Percentiles rank a stretch among this genome's conserved stretches.
Conservation (phyloP, 2,329 filamentous ascomycete genomes). For the Colletotrichum spinosum region DNA sequence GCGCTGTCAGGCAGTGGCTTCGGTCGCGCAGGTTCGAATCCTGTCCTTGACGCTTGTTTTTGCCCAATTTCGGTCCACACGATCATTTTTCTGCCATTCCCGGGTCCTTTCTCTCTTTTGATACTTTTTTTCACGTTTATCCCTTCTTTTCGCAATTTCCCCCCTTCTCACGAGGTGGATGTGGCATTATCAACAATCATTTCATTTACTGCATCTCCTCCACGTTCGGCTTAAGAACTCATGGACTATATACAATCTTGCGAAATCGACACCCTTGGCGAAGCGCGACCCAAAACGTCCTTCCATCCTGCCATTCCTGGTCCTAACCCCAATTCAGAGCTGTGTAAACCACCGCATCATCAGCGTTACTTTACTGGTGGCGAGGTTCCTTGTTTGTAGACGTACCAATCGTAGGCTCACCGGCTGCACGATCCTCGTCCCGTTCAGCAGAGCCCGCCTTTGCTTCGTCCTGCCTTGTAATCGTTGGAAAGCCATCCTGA, state of each 20-base stretch:
- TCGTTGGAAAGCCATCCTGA: constrained; percentile 19
- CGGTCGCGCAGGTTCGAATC: constrained; percentile 31
- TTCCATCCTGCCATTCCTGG: too few relatives aligned
- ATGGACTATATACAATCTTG: too few relatives aligned
- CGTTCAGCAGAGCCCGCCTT: constrained; percentile 13
- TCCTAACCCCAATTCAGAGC: too few relatives aligned
- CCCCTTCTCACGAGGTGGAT: too few relatives aligned
- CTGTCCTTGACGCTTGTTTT: constrained; percentile 15
- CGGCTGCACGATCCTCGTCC: not conserved
- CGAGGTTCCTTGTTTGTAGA: not conserved
- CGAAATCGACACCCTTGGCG: too few relatives aligned
- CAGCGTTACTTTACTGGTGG: not conserved
- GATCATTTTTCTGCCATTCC: too few relatives aligned
- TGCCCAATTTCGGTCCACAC: not conserved
- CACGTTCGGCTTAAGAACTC: too few relatives aligned
- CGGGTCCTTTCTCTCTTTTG: not conserved
- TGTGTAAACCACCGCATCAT: too few relatives aligned
- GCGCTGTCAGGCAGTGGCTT: constrained; percentile 17
- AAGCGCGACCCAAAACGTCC: too few relatives aligned
- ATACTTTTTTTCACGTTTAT: not conserved
- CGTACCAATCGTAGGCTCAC: constrained; percentile 1
- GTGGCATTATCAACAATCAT: too few relatives aligned
- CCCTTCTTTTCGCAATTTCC: too few relatives aligned
- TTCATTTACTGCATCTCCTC: too few relatives aligned
- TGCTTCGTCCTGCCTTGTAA: constrained; percentile 11